phyloP scores from a whole-genome alignment of 2,329 filamentous ascomycete genomes.

The Aspergillus spinulosporus region DNA sequence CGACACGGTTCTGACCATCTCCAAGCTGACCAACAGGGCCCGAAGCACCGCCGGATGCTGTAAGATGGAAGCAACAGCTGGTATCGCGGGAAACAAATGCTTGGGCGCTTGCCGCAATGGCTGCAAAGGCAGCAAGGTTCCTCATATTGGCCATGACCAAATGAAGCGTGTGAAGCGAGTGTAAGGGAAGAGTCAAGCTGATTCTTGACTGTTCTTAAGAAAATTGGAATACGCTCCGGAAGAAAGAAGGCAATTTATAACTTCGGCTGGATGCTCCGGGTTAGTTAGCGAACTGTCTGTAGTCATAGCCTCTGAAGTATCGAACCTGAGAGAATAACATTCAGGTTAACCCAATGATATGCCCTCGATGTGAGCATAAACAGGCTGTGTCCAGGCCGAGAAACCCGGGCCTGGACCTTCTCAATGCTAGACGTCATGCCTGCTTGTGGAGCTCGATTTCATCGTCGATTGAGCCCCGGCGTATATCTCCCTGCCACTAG shows the following conservation, averaged over 20 bases:
- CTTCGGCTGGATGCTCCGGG: constrained; percentile 17
- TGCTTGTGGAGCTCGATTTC: constrained; percentile 15
- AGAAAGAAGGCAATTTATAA: constrained; percentile 24
- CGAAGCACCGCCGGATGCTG: constrained; percentile 50
- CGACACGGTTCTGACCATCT: constrained; percentile 64
- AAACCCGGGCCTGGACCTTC: constrained; percentile 18
- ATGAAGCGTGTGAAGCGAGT: constrained; percentile 16
- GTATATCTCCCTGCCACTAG: constrained; percentile 19
- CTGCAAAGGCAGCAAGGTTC: constrained; percentile 39
- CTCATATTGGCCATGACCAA: constrained; percentile 35
- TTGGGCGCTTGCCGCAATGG: constrained; percentile 44
- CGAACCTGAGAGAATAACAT: constrained; percentile 19
- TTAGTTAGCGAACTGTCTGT: background rate
- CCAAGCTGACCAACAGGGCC: constrained; percentile 61
- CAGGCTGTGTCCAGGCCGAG: constrained; percentile 19
- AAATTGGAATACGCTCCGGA: background rate
- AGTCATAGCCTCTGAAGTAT: constrained; percentile 15
- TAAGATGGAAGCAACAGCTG: constrained; percentile 56
- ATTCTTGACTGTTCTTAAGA: background rate
- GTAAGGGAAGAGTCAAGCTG: constrained; percentile 6
- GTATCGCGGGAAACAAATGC: constrained; percentile 42
- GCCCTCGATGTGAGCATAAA: constrained; percentile 11
- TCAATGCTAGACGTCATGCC: constrained; percentile 22
- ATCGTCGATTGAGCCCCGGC: constrained; percentile 8
- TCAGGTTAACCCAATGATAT: constrained; percentile 18